These are phyloP conservation scores for Polymyxa betae DNA, from an alignment of 208 protist genomes.

Conservation along the genomic window DNA sequence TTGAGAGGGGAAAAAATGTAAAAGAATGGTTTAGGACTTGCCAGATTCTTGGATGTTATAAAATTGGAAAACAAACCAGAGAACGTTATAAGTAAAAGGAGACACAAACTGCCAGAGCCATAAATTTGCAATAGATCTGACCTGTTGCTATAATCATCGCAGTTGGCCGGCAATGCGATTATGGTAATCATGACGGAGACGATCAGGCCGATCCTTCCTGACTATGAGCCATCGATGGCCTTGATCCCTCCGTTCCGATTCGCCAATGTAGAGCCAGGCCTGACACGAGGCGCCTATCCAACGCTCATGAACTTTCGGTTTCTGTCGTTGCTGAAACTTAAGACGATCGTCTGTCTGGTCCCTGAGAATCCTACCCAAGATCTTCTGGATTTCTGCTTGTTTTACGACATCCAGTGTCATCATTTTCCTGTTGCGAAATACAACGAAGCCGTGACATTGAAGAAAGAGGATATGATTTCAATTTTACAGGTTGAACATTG, in stretches of 20 bases:
- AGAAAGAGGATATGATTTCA: background rate
- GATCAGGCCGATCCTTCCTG: background rate
- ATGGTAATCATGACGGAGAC: too few species aligned
- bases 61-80: too few species aligned
- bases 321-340: constrained; percentile 49
- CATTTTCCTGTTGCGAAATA: constrained; percentile 24
- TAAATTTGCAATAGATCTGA: too few species aligned
- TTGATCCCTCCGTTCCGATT: constrained; percentile 66
- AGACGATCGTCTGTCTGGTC: constrained; percentile 64
- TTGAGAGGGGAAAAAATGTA: too few species aligned
- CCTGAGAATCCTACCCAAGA: constrained; percentile 63
- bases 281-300: constrained; percentile 67
- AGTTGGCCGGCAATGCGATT: too few species aligned
- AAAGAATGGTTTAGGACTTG: too few species aligned
- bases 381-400: constrained; percentile 38
- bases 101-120: too few species aligned
- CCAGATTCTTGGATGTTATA: too few species aligned
- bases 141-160: too few species aligned
- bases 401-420: background rate
- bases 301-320: constrained; percentile 67
- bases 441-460: background rate
- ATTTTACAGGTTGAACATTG: background rate
- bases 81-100: too few species aligned
- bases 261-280: constrained; percentile 60
- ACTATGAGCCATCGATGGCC: background rate